Evolutionary conservation across 805 yeast genomes (phyloP), one percentile per base, ranked within the genome.

Genomic region (Metschnikowia proteae): DNA sequence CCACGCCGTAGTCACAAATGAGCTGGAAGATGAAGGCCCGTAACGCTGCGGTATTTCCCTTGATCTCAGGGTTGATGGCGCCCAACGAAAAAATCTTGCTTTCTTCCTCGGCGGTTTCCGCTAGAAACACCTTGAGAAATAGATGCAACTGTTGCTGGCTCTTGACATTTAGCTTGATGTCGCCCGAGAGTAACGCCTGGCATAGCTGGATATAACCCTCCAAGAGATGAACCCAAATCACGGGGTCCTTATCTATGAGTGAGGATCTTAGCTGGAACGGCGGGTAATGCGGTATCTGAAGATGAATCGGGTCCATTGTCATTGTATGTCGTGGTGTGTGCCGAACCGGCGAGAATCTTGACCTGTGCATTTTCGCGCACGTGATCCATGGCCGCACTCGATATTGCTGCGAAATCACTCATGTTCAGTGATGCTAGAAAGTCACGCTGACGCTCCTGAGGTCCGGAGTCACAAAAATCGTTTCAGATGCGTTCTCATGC

Each of bases 221-320:
- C 13, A 86, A 64, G 22, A 84, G 65, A 61, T 85, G 89, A 3
- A 79, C 84, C 90, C 92, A 86, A 6, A 86, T 86, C 23, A 86
- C 90, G 0, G 95, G 95, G 60, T 86, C 95, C 52, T 81, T 86
- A 60, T 86, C 94, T 5, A 84, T 83, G 60, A 86, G 68, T n/a
- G 88, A 81, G 0, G 91, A 86, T 32, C 94, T 71, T 27, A 86
- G 73, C 52, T 79, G 78, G 66, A 86, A 85, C 1, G 91, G 90
- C 6, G 94, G 94, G 51, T 81, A 86, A 26, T 79, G 76, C 17
- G 86, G 85, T 6, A 85, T 77, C 2, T 88, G 88, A 3, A 83
- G 67, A 39, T 75, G 47, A 1, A 53, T 46, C 41, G 55, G 30
- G 13, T 48, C 52, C 23, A 45, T 48, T 52, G 50, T 34, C 33